Evolutionary conservation across 176 grass and related monocot species (phyloP).

Genomic region (Alloteropsis semialata): DNA sequence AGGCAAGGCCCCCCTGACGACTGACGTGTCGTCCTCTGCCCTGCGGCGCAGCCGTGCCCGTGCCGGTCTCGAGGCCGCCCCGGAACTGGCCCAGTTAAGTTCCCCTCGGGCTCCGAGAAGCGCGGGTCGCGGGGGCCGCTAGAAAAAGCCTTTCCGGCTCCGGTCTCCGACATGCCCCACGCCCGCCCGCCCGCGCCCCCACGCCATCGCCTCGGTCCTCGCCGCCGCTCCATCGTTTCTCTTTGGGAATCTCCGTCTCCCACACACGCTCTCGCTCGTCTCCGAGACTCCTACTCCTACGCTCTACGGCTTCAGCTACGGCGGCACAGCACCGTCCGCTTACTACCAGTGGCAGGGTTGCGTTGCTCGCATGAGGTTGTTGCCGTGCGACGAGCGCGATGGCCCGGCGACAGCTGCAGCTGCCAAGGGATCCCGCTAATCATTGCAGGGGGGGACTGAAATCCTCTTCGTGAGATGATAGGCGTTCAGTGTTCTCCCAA

Average conservation of each 20-base stretch:
- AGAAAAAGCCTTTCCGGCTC: slow-evolving; percentile 7
- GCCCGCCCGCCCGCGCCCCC: slow-evolving; percentile 36
- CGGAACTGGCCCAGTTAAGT: background rate
- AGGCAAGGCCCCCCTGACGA: no score
- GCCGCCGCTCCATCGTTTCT: background rate
- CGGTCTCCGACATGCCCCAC: slow-evolving; percentile 46
- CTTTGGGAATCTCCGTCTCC: background rate
- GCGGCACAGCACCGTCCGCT: no score
- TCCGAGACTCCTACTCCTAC: no score
- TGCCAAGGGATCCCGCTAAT: slow-evolving; percentile 16
- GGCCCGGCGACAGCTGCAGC: background rate
- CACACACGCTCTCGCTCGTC: slow-evolving; percentile 16
- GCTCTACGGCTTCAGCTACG: background rate
- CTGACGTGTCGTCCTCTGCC: background rate
- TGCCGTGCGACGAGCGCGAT: background rate
- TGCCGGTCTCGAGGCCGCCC: slow-evolving; percentile 9
- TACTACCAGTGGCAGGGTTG: background rate
- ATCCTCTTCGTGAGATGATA: background rate
- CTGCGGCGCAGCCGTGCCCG: background rate
- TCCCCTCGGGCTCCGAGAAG: background rate
- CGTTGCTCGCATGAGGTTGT: background rate
- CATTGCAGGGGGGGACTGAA: background rate
- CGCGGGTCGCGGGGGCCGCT: background rate
- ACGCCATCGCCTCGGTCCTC: slow-evolving; percentile 18
- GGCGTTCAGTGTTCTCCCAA: background rate